These are phyloP conservation scores for Cryphonectria parasitica DNA, from an alignment of 2,329 filamentous ascomycete genomes.

Conservation along the genomic window DNA sequence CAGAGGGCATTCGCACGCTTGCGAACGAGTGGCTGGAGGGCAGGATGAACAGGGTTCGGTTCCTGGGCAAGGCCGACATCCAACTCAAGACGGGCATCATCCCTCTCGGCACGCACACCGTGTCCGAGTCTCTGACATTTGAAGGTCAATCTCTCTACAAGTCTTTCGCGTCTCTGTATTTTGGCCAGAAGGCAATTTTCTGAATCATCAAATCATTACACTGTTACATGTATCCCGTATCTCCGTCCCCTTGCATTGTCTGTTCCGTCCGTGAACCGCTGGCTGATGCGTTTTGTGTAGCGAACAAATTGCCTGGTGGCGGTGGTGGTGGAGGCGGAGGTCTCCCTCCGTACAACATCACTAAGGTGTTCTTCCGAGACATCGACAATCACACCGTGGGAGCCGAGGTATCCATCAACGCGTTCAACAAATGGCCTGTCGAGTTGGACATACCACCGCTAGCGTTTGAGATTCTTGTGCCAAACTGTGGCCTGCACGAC, in stretches of 20 bases:
- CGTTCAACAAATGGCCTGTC: slow-evolving; percentile 79
- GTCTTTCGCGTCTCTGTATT: slow-evolving; percentile 63
- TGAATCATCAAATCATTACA: slow-evolving; percentile 32
- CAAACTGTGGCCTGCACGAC: slow-evolving; percentile 74
- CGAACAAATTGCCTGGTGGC: slow-evolving; percentile 49
- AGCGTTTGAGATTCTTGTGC: slow-evolving; percentile 82
- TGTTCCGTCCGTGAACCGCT: slow-evolving; percentile 31
- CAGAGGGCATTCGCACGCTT: slow-evolving; percentile 76
- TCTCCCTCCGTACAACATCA: slow-evolving; percentile 82
- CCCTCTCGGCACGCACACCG: slow-evolving; percentile 73
- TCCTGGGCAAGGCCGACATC: slow-evolving; percentile 75
- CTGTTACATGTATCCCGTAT: slow-evolving; percentile 14
- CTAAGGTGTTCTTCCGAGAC: slow-evolving; percentile 79
- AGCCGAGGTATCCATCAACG: slow-evolving; percentile 74
- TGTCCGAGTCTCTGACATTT: slow-evolving; percentile 77
- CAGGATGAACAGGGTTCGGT: slow-evolving; percentile 68
- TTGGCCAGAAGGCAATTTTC: slow-evolving; percentile 59
- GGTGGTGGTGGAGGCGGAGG: slow-evolving; percentile 64
- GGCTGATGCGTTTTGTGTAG: slow-evolving; percentile 53
- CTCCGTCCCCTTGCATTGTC: slow-evolving; percentile 27
- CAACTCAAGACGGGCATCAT: slow-evolving; percentile 79
- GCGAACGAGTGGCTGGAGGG: slow-evolving; percentile 90
- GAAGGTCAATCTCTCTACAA: slow-evolving; percentile 79
- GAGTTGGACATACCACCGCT: slow-evolving; percentile 77
- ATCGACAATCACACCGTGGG: slow-evolving; percentile 70